phyloP scores from a whole-genome alignment of 2,329 filamentous ascomycete genomes.

The Venturia aucupariae region DNA sequence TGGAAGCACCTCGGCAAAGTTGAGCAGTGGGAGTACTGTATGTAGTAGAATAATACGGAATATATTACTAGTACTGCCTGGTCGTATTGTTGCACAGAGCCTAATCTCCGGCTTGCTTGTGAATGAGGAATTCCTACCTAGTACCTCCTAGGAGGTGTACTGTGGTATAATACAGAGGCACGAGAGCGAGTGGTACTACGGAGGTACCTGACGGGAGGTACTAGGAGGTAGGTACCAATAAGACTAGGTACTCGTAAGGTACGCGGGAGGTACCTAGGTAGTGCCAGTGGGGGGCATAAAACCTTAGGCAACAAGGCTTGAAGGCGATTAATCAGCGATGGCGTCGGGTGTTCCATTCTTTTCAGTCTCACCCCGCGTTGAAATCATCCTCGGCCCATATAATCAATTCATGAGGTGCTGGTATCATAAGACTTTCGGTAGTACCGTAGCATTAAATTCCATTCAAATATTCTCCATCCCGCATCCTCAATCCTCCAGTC shows the following conservation, averaged over 20 bases:
- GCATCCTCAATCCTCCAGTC: background rate
- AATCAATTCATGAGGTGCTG: background rate
- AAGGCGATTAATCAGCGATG: background rate
- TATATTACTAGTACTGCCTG: too few species aligned
- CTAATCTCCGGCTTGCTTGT: background rate
- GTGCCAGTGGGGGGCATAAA: too few species aligned
- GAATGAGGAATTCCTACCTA: background rate
- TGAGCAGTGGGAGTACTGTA: background rate
- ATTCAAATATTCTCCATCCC: background rate
- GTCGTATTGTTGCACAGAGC: background rate
- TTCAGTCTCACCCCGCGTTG: background rate
- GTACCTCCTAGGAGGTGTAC: too few species aligned
- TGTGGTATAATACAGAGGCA: too few species aligned
- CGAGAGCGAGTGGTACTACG: too few species aligned
- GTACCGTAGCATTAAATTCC: background rate
- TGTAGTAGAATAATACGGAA: too few species aligned
- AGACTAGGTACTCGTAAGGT: too few species aligned
- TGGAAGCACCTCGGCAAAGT: background rate
- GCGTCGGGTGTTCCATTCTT: too few species aligned
- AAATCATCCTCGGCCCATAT: background rate
- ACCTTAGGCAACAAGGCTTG: background rate
- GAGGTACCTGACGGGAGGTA: too few species aligned
- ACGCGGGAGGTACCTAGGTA: too few species aligned
- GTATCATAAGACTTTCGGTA: too few species aligned
- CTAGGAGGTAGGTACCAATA: too few species aligned